phyloP scores from a whole-genome alignment of 1,284 basidiomycete genomes.

The Neotropicomus parvogracilis region DNA sequence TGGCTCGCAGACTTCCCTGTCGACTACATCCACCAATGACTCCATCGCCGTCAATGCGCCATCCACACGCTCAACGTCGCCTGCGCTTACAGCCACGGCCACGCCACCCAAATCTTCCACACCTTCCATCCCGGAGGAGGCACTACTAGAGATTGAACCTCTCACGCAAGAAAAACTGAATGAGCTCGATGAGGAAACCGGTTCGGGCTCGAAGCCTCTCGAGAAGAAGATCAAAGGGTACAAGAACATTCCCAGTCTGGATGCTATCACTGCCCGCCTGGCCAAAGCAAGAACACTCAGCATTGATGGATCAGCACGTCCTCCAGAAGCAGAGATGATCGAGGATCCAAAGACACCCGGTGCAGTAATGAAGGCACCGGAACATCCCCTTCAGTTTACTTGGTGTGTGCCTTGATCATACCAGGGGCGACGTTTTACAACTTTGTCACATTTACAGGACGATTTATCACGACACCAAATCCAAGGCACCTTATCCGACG shows the following conservation, averaged over 20 bases:
- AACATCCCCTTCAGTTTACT: slow-evolving; percentile 78
- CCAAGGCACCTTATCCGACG: slow-evolving; percentile 55
- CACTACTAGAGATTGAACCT: slow-evolving; percentile 42
- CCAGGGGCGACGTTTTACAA: slow-evolving; percentile 3
- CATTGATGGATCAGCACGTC: slow-evolving; percentile 66
- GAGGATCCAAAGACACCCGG: slow-evolving; percentile 79
- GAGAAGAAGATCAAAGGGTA: slow-evolving; percentile 63
- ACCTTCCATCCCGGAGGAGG: slow-evolving; percentile 39
- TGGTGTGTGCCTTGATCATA: slow-evolving; percentile 53
- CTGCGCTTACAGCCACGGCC: slow-evolving; percentile 31
- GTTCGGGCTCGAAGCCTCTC: slow-evolving; percentile 16
- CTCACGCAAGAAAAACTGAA: slow-evolving; percentile 61
- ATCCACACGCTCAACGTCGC: slow-evolving; percentile 50
- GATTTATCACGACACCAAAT: slow-evolving; percentile 83
- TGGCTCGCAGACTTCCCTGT: slow-evolving; percentile 53
- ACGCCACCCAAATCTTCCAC: slow-evolving; percentile 49
- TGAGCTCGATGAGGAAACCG: slow-evolving; percentile 52
- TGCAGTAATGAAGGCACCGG: slow-evolving; percentile 65
- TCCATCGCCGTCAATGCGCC: slow-evolving; percentile 61
- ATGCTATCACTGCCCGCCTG: slow-evolving; percentile 73
- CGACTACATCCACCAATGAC: slow-evolving; percentile 53
- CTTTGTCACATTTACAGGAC: slow-evolving; percentile 51
- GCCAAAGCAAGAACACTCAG: slow-evolving; percentile 65
- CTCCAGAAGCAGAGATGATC: slow-evolving; percentile 70
- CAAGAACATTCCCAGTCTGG: slow-evolving; percentile 80